Conservation (phyloP, 1,284 basidiomycete species). For the Cryptococcus sp. region DNA sequence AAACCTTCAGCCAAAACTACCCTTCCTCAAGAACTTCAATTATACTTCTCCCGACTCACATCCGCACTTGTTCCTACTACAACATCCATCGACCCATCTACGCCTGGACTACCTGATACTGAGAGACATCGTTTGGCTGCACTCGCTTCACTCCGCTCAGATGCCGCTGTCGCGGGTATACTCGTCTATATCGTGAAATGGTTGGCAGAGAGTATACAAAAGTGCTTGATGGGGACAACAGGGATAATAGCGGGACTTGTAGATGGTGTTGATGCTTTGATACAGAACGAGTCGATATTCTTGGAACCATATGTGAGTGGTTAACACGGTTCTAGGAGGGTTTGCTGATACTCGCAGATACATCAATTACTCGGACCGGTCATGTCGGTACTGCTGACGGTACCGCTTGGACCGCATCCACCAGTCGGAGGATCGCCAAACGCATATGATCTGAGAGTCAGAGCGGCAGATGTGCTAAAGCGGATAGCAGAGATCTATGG, state of each 20-base stretch:
- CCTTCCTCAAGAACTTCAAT: conserved; percentile 86
- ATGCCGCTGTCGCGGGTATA: conserved; percentile 90
- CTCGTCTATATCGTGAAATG: conserved; percentile 93
- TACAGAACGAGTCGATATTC: conserved; percentile 83
- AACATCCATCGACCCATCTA: conserved; percentile 18
- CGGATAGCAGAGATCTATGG: conserved; percentile 56
- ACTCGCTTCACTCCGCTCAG: conserved; percentile 77
- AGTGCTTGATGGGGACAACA: conserved; percentile 50
- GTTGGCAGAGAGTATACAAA: conserved; percentile 83
- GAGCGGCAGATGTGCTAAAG: conserved; percentile 75
- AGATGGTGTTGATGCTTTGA: conserved; percentile 72
- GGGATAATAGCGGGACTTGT: conserved; percentile 72
- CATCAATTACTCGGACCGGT: conserved; percentile 94
- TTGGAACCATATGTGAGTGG: conserved; percentile 86
- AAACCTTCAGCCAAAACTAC: conserved; percentile 70
- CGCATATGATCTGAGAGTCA: conserved; percentile 59
- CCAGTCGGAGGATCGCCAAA: conserved; percentile 24
- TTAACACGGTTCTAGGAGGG: not conserved
- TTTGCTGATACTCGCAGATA: conserved; percentile 53
- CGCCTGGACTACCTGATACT: conserved; percentile 26
- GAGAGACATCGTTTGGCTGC: conserved; percentile 73
- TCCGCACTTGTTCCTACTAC: conserved; percentile 66
- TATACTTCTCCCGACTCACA: conserved; percentile 91
- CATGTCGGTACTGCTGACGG: conserved; percentile 83
- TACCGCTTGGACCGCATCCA: conserved; percentile 57